Evolutionary conservation across 345 rosid species (phyloP), one percentile per base, ranked within the genome.

Genomic region (Capsella bursapastoris): DNA sequence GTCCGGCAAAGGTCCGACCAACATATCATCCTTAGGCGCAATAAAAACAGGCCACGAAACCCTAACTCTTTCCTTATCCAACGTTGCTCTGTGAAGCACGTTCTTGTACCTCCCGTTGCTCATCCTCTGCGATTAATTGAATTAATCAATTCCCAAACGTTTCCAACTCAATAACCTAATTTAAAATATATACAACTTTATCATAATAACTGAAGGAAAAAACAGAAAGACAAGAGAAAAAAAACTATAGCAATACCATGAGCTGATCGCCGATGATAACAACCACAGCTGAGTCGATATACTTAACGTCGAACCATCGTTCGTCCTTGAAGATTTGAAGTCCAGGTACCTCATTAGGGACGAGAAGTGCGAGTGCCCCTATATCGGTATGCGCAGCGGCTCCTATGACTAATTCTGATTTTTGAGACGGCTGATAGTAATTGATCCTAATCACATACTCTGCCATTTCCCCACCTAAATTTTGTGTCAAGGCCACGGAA

Each of bases 241-340:
- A 50, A 0, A 50, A 50, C 10, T 9, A 8, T 1, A 50, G 18
- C 13, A n/a, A 25, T 8, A 52, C 57, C 34, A 25, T 52, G 34
- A 52, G 32, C 10, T 52, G 57, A 53, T 53, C 35, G 4, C 58
- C 35, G 4, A 53, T 6, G 9, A 53, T 28, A 12, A 53, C 58
- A 53, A 53, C 35, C 15, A 53, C 35, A 3, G 35, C 58, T 1
- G 15, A 27, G 58, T 53, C 28, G 58, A 53, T 28, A 27, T 27
- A 53, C 15, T 53, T 15, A 28, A 53, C 15, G n/a, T 53, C 35
- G 4, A 53, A 53, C 37, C 37, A 53, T 6, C 13, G 35, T 53
- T 28, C 35, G 16, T 53, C 58, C 37, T 53, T 53, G 37, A 53
- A 53, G 16, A n/a, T 37, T 53, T 53, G 35, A 53, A 53, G 58